These are phyloP conservation scores for Sarocladium brachiariae DNA, from an alignment of 2,329 filamentous ascomycete genomes.

Conservation along the genomic window DNA sequence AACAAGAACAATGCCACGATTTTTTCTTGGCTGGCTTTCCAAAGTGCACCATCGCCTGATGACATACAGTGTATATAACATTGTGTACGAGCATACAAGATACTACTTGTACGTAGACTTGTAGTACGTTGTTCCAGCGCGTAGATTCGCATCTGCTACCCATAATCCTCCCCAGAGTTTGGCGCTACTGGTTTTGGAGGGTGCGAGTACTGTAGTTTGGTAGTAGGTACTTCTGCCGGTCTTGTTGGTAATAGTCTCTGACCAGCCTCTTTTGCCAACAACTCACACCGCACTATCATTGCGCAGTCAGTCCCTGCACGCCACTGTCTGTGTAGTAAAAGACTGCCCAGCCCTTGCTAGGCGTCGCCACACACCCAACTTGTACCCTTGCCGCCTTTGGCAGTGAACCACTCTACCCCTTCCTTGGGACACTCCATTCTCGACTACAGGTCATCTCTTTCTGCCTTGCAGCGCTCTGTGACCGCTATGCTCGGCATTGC, in stretches of 20 bases:
- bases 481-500: background rate
- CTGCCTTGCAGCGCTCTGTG: background rate
- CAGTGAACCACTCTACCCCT: background rate
- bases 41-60: too few relatives aligned
- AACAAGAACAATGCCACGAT: too few relatives aligned
- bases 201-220: background rate
- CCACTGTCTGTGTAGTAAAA: background rate
- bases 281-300: background rate
- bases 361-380: background rate
- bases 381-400: background rate
- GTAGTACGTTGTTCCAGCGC: too few relatives aligned
- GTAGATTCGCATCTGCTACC: too few relatives aligned
- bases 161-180: background rate
- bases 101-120: too few relatives aligned
- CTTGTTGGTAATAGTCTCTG: too few relatives aligned
- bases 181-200: background rate
- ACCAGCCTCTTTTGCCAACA: background rate
- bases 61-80: too few relatives aligned
- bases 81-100: too few relatives aligned
- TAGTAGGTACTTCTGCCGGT: background rate
- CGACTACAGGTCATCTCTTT: background rate
- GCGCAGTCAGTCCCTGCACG: background rate
- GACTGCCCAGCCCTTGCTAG: background rate
- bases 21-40: too few relatives aligned
- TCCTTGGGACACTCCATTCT: background rate